Percentiles rank a stretch among this genome's conserved stretches.
These are phyloP conservation scores for Hamamelis virginiana DNA, from an alignment of 164 flowering plant genomes.

Conservation along the genomic window DNA sequence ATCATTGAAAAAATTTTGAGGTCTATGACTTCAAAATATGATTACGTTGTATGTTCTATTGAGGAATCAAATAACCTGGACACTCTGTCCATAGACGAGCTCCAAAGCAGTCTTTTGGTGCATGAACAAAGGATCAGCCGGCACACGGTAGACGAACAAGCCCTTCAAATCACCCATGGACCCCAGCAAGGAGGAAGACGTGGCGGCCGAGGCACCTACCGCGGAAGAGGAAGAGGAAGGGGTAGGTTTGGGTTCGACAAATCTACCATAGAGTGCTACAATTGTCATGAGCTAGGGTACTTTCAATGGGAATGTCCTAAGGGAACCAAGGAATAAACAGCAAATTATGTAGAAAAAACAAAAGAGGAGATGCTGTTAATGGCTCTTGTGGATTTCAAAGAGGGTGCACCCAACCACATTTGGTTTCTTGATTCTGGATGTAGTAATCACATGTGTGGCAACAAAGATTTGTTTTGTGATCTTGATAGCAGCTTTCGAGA, in stretches of 20 bases:
- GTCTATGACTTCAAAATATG: no score
- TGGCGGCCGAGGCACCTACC: not conserved
- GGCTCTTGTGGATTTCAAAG: not conserved
- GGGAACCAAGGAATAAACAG: not conserved
- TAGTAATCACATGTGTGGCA: no score
- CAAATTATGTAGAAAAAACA: not conserved
- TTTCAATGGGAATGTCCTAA: not conserved
- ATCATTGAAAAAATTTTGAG: not conserved
- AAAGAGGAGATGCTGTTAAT: not conserved
- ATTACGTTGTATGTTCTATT: no score
- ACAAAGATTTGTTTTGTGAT: not conserved
- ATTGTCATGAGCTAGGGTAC: no score
- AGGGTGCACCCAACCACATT: not conserved
- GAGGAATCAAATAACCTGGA: no score
- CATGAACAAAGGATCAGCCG: no score
- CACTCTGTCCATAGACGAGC: no score
- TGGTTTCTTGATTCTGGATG: not conserved
- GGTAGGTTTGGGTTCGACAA: no score
- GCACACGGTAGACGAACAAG: no score
- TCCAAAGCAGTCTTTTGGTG: no score
- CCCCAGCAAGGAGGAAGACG: no score
- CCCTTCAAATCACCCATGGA: no score
- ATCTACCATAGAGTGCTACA: not conserved
- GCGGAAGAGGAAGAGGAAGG: not conserved
- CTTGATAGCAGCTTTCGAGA: not conserved